phyloP scores from a whole-genome alignment of 2,329 filamentous ascomycete species.

The Colletotrichum plurivorum region DNA sequence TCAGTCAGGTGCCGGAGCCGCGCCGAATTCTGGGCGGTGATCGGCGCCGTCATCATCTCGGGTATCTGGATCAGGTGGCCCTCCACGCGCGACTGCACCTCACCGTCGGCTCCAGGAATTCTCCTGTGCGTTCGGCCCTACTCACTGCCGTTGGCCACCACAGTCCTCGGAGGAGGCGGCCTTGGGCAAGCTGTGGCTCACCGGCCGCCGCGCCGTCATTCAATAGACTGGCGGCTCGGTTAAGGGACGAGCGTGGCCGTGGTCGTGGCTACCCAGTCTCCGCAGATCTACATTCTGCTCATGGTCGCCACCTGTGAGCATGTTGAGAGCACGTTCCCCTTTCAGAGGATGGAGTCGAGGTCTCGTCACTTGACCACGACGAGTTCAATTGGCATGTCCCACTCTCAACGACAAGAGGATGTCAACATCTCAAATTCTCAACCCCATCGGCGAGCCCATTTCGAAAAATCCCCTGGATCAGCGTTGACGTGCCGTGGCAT shows the following conservation, averaged over 20 bases:
- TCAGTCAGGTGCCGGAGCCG: constrained; percentile 40
- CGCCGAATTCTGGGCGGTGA: constrained; percentile 34
- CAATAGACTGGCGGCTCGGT: constrained; percentile 33
- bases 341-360: constrained; percentile 10
- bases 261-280: no score
- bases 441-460: constrained; percentile 31
- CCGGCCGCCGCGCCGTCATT: constrained; percentile 10
- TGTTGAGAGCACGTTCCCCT: constrained; percentile 21
- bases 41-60: constrained; percentile 42
- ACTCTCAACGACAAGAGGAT: constrained; percentile 31
- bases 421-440: constrained; percentile 29
- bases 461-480: constrained; percentile 31
- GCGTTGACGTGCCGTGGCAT: constrained; percentile 29
- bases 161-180: not conserved
- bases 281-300: not conserved
- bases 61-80: constrained; percentile 41
- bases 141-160: constrained; percentile 20
- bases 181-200: constrained; percentile 13
- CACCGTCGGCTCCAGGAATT: constrained; percentile 26
- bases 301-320: constrained; percentile 1
- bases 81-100: constrained; percentile 36
- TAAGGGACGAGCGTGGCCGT: constrained; percentile 27
- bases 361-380: constrained; percentile 19
- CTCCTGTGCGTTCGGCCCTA: constrained; percentile 38
- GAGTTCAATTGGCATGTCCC: constrained; percentile 31